Evolutionary conservation across 2,329 filamentous ascomycete species (phyloP), one percentile per base, ranked within the genome.

Genomic region (Herpotrichia juniperi): DNA sequence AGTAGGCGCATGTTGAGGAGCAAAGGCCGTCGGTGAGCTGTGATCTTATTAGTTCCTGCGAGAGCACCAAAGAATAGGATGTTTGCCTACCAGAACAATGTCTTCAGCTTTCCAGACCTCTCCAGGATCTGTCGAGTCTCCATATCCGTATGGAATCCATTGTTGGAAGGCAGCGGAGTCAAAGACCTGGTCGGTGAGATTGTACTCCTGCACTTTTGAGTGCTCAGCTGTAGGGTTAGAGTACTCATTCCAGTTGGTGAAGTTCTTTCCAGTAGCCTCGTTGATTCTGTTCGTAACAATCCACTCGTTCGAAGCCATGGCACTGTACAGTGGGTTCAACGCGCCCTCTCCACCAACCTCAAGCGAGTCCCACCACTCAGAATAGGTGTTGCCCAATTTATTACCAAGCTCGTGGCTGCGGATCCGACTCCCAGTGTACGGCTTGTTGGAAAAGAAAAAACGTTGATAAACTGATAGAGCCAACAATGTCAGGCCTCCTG

Each of bases 1-100:
- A 82, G 26, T 81, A 63, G n/a, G 81, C 75, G 62, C 84, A 87
- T 5, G 83, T 80, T 1, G 81, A 84, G 21, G 74, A 76, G 63
- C 83, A 86, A 32, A 69, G 66, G 22, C 83, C 83, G 55, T 86
- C 81, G 12, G 77, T 78, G 34, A 84, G 51, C 26, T 28, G 7
- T 28, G 12, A 7, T 7, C 7, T 6, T 28, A 12, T 28, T 28
- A 28, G 26, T 12, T 7, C 12, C 26, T n/a, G 26, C 7, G 7
- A 28, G 7, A 28, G 7, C 26, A 7, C 26, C 12, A 7, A 12
- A 7, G 26, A 12, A 28, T 6, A 7, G 26, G 24, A 10, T 44
- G 26, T 28, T 12, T 28, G 12, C 26, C 12, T 7, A 28, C 26
- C 6, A 53, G 11, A 7, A 48, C 39, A n/a, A 53, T 48, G 28